phyloP scores from a whole-genome alignment of 345 rosid genomes.

The Citrus maxima region DNA sequence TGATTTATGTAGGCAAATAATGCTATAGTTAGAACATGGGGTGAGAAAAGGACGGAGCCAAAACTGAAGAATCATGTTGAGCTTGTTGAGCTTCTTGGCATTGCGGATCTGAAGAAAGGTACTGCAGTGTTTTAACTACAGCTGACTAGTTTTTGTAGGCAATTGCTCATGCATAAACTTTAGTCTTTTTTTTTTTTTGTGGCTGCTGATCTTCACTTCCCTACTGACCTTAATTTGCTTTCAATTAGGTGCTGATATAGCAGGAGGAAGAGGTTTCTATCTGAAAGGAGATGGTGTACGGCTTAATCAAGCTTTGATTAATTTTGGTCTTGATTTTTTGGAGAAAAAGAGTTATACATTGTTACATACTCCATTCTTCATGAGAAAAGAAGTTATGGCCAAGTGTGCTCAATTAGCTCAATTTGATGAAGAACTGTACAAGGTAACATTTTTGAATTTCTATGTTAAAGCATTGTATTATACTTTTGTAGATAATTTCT shows the following conservation, averaged over 20 bases:
- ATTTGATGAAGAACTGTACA: slow-evolving; percentile 94
- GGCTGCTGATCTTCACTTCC: not conserved
- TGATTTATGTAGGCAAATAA: slow-evolving; percentile 57
- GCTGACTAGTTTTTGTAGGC: not conserved
- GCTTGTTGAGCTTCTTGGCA: slow-evolving; percentile 82
- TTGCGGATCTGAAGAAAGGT: slow-evolving; percentile 84
- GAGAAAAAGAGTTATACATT: slow-evolving; percentile 60
- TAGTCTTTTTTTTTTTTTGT: too few relatives aligned
- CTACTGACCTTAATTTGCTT: not conserved
- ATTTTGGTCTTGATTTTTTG: slow-evolving; percentile 74
- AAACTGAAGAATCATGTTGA: slow-evolving; percentile 85
- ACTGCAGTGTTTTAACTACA: not conserved
- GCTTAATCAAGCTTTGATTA: slow-evolving; percentile 89
- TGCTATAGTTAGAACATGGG: slow-evolving; percentile 56
- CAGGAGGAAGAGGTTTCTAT: slow-evolving; percentile 89
- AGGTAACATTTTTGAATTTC: slow-evolving; percentile 39
- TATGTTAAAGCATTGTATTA: not conserved
- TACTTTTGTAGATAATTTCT: not conserved
- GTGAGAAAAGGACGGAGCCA: slow-evolving; percentile 50
- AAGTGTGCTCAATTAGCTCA: slow-evolving; percentile 91
- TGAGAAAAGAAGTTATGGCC: slow-evolving; percentile 91
- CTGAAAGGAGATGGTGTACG: slow-evolving; percentile 81
- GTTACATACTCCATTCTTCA: slow-evolving; percentile 88
- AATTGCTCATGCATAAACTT: not conserved
- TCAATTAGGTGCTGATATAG: slow-evolving; percentile 70